phyloP scores from a whole-genome alignment of 2,329 filamentous ascomycete genomes.

The Cladosporium halotolerans region DNA sequence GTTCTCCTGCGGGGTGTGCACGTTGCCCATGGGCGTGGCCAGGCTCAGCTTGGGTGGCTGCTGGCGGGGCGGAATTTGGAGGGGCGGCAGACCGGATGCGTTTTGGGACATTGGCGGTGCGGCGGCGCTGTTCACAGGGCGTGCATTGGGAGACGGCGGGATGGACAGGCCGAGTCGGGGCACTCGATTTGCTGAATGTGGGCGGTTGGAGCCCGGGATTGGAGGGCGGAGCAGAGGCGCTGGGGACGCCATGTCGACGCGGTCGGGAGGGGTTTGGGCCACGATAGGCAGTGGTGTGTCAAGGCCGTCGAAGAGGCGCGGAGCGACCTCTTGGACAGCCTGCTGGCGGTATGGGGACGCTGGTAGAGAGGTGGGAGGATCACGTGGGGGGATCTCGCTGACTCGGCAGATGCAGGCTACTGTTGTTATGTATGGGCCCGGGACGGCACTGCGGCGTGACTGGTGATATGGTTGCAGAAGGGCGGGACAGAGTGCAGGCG shows the following conservation, averaged over 20 bases:
- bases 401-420: no score
- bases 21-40: conserved; percentile 81
- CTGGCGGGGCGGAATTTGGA: conserved; percentile 46
- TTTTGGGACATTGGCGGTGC: conserved; percentile 31
- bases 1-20: conserved; percentile 61
- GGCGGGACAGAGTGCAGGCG: background rate
- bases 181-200: conserved; percentile 31
- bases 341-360: background rate
- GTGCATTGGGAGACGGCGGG: conserved; percentile 75
- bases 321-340: conserved; percentile 26
- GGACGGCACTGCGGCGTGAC: no score
- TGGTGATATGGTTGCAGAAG: no score
- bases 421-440: no score
- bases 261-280: conserved; percentile 24
- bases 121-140: conserved; percentile 54
- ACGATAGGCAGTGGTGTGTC: conserved; percentile 23
- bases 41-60: conserved; percentile 74
- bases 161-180: conserved; percentile 85
- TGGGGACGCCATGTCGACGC: conserved; percentile 61
- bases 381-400: no score
- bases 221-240: conserved; percentile 78
- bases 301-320: conserved; percentile 26
- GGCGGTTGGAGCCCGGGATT: conserved; percentile 60
- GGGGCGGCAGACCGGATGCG: conserved; percentile 27
- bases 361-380: background rate